Evolutionary conservation across 208 protist genomes (phyloP).

Genomic region (Trypanosoma vivax): DNA sequence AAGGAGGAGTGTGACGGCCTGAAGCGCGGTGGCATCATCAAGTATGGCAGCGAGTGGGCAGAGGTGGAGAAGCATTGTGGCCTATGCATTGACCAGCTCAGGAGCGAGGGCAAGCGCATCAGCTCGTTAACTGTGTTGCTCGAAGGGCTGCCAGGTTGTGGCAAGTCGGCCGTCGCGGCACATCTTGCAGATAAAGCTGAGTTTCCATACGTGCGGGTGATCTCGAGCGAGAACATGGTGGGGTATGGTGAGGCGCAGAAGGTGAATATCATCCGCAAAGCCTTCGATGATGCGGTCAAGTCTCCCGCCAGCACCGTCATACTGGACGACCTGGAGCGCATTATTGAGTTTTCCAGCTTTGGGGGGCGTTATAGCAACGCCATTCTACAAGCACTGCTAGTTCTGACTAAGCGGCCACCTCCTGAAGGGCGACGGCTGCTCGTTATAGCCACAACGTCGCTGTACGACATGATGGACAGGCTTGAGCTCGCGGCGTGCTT

Average conservation of each 20-base stretch:
- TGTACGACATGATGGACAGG: conserved; percentile 80
- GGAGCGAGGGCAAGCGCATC: conserved; percentile 74
- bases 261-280: conserved; percentile 91
- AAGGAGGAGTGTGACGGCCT: conserved; percentile 90
- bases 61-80: conserved; percentile 41
- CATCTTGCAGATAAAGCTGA: conserved; percentile 76
- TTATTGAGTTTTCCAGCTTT: conserved; percentile 95
- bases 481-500: conserved; percentile 91
- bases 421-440: conserved; percentile 91
- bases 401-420: conserved; percentile 93
- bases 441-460: conserved; percentile 92
- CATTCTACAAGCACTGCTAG: conserved; percentile 95
- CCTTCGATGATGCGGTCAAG: conserved; percentile 99
- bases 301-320: conserved; percentile 95
- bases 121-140: conserved; percentile 92
- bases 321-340: conserved; percentile 96
- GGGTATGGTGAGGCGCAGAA: conserved; percentile 88
- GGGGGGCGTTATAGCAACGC: conserved; percentile 98
- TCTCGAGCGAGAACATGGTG: conserved; percentile 92
- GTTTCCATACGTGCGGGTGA: conserved; percentile 97
- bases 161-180: conserved; percentile 96
- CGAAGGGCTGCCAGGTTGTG: conserved; percentile 82
- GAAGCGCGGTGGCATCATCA: conserved; percentile 89
- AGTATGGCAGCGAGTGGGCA: conserved; percentile 86
- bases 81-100: conserved; percentile 81